Evolutionary conservation across 2,329 filamentous ascomycete species (phyloP).

Genomic region (Nothophaeocryptopus gaeumannii): DNA sequence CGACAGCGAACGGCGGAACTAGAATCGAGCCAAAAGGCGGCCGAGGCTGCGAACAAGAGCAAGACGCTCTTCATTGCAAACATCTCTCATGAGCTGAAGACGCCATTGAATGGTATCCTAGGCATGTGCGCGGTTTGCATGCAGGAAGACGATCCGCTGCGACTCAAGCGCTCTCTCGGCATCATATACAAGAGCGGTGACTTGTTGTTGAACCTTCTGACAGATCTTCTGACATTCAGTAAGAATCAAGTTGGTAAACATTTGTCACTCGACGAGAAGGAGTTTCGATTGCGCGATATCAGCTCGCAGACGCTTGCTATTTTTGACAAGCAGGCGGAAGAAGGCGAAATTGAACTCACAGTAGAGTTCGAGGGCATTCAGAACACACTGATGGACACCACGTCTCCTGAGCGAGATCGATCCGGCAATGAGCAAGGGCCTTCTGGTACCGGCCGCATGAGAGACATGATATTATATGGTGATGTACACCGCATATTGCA

Average conservation of each 20-base stretch:
- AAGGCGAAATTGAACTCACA: conserved; percentile 70
- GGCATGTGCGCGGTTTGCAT: conserved; percentile 93
- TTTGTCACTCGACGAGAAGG: conserved; percentile 75
- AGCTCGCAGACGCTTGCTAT: conserved; percentile 78
- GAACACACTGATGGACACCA: conserved; percentile 29
- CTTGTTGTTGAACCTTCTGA: conserved; percentile 77
- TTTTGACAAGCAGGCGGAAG: conserved; percentile 84
- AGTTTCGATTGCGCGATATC: conserved; percentile 81
- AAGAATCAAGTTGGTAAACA: conserved; percentile 92
- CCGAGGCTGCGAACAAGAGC: conserved; percentile 92
- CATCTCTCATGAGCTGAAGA: conserved; percentile 83
- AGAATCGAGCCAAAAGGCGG: conserved; percentile 85
- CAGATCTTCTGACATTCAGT: conserved; percentile 86
- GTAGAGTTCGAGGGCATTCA: conserved; percentile 65
- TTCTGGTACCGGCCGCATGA: conserved; percentile 64
- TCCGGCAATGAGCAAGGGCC: conserved; percentile 11
- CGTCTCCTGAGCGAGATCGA: conserved; percentile 6
- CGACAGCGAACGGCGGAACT: conserved; percentile 77
- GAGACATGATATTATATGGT: conserved; percentile 88
- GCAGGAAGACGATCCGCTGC: conserved; percentile 76
- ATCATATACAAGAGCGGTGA: conserved; percentile 89
- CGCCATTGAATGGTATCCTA: conserved; percentile 90
- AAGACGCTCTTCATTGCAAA: conserved; percentile 98
- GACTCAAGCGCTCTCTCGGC: conserved; percentile 78
- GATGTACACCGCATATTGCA: conserved; percentile 88